phyloP scores from a whole-genome alignment of 176 grass and related monocot species.

The Oropetium thomaeum region DNA sequence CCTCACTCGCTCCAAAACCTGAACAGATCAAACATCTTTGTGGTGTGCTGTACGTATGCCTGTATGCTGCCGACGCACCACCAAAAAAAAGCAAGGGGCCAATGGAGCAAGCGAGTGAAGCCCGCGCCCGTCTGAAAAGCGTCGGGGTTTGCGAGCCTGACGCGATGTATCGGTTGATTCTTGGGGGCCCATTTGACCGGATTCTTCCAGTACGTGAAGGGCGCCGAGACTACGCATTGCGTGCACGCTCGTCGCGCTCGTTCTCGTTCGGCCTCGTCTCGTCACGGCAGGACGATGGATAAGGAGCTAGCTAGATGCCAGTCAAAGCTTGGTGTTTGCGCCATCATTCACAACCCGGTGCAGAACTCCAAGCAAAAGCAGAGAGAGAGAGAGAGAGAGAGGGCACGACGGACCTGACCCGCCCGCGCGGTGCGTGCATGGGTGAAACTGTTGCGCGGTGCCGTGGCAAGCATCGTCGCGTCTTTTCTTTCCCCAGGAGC shows the following conservation, averaged over 20 bases:
- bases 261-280: no score
- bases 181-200: background rate
- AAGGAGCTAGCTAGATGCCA: background rate
- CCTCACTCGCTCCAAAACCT: background rate
- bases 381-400: no score
- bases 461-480: no score
- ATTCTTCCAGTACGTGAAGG: background rate
- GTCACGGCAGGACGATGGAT: background rate
- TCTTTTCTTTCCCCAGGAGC: slow-evolving; percentile 7
- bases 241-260: no score
- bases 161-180: background rate
- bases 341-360: background rate
- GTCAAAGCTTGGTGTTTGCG: slow-evolving; percentile 20
- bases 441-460: background rate
- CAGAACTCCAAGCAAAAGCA: no score
- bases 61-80: background rate
- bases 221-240: no score
- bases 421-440: no score
- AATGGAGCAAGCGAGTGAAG: no score
- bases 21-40: background rate
- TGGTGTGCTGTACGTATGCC: background rate
- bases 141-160: background rate
- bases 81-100: no score
- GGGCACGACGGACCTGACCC: no score
- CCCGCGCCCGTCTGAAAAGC: background rate